phyloP scores from a whole-genome alignment of 192 early-diverging fungal genomes.

The Backusella westeae region DNA sequence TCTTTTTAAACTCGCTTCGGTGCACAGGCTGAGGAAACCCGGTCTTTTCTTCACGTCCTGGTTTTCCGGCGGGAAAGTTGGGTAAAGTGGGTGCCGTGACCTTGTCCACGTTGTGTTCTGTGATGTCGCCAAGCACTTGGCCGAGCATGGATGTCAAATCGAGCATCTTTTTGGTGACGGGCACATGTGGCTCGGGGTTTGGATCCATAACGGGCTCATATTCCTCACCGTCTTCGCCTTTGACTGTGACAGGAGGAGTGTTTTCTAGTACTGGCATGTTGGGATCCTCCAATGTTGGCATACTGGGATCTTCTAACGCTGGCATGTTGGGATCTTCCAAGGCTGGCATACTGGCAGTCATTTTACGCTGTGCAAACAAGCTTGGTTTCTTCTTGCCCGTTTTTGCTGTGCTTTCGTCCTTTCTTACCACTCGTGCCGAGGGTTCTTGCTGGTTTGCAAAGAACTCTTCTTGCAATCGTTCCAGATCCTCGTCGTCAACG shows the following conservation, averaged over 20 bases:
- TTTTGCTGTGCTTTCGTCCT: conserved; percentile 14
- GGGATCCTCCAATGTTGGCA: conserved; percentile 4
- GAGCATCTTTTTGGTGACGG: conserved; percentile 32
- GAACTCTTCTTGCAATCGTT: conserved; percentile 51
- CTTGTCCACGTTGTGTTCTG: conserved; percentile 17
- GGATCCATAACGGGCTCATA: conserved; percentile 18
- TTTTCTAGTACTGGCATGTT: neutral
- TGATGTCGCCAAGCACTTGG: conserved; percentile 24
- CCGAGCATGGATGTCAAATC: conserved; percentile 36
- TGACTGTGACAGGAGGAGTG: neutral
- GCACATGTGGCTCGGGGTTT: conserved; percentile 18
- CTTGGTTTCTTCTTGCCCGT: neutral
- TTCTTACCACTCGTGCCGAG: conserved; percentile 41
- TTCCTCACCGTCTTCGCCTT: neutral
- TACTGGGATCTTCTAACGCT: conserved; percentile 6
- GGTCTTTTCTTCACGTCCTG: conserved; percentile 1
- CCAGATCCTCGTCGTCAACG: conserved; percentile 46
- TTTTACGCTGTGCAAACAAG: conserved; percentile 12
- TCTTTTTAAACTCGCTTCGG: conserved; percentile 33
- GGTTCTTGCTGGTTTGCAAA: conserved; percentile 33
- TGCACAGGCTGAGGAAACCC: conserved; percentile 42
- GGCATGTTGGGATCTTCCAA: conserved; percentile 14
- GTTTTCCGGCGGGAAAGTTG: neutral
- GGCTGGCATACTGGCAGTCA: neutral
- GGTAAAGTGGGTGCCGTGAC: conserved; percentile 5